A percentile compares a stretch with the other conserved stretches of the same genome.
phyloP scores from a whole-genome alignment of 768 basidiomycete genomes.

The Trametes cubensis region DNA sequence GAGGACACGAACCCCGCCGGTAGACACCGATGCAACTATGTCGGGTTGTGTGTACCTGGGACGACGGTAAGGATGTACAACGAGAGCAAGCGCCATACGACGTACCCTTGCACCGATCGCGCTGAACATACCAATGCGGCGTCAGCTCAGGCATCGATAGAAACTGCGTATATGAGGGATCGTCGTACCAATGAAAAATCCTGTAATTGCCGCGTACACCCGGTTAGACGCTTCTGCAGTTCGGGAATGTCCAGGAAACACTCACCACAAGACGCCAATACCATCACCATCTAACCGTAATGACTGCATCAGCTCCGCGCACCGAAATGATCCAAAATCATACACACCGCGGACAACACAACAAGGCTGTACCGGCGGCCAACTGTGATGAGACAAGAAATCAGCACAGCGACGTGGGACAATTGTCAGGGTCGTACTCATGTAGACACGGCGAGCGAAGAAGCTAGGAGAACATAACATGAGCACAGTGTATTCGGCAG shows the following conservation, averaged over 20 bases:
- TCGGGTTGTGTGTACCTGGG: background rate
- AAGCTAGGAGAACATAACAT: background rate
- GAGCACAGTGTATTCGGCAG: background rate
- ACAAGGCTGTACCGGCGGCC: background rate
- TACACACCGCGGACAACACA: background rate
- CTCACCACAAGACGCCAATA: background rate
- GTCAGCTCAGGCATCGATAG: too few relatives aligned
- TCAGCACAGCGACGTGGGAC: too few relatives aligned
- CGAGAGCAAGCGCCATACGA: background rate
- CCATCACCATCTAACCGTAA: background rate
- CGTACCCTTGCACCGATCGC: background rate
- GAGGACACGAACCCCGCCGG: background rate
- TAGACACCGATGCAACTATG: background rate
- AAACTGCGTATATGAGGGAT: too few relatives aligned
- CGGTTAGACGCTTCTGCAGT: too few relatives aligned
- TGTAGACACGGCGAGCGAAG: conserved; percentile 2
- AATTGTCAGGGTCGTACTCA: background rate
- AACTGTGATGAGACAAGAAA: background rate
- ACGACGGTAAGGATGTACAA: background rate
- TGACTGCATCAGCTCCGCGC: too few relatives aligned
- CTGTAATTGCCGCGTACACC: background rate
- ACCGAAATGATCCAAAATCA: background rate
- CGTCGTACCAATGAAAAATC: background rate
- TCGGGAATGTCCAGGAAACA: background rate
- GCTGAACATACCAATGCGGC: background rate